Evolutionary conservation across 306 rosid species (phyloP).

Genomic region (Cucumis cinereus): DNA sequence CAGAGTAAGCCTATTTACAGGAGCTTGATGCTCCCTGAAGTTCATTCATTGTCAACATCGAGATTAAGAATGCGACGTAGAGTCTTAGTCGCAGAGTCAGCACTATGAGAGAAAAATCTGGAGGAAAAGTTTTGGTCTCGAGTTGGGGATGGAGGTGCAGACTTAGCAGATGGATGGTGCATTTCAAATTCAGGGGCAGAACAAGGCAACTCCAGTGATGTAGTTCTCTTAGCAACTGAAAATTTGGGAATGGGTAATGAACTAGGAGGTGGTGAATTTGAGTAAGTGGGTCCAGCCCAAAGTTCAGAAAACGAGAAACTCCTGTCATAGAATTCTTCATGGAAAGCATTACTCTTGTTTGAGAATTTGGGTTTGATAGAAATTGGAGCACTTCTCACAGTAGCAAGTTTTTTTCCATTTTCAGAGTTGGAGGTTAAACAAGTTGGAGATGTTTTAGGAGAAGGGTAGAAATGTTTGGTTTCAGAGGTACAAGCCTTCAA

Average conservation of each 20-base stretch:
- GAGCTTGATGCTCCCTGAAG: conserved; percentile 5
- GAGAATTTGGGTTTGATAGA: conserved; percentile 22
- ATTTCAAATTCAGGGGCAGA: conserved; percentile 10
- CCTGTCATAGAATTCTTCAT: conserved; percentile 20
- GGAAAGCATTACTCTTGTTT: conserved; percentile 20
- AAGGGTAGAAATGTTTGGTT: conserved; percentile 19
- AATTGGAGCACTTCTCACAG: conserved; percentile 36
- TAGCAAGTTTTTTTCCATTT: not conserved
- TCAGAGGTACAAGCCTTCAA: conserved; percentile 24
- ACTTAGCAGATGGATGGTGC: conserved; percentile 13
- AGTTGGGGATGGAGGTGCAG: conserved; percentile 16
- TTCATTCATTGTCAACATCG: conserved; percentile 10
- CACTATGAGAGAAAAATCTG: conserved; percentile 3
- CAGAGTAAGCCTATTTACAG: conserved; percentile 8
- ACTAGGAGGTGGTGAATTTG: conserved; percentile 91
- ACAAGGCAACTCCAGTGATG: conserved; percentile 15
- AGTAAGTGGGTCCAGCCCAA: conserved; percentile 97
- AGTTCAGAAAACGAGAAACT: conserved; percentile 56
- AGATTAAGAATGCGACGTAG: conserved; percentile 17
- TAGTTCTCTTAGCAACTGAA: conserved; percentile 61
- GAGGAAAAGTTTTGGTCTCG: not conserved
- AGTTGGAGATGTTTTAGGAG: conserved; percentile 34
- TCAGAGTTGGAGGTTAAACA: conserved; percentile 13
- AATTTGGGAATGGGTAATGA: conserved; percentile 85
- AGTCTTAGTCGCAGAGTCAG: conserved; percentile 16